phyloP scores from a whole-genome alignment of 2,329 filamentous ascomycete species.

The Xylaria hypoxylon region DNA sequence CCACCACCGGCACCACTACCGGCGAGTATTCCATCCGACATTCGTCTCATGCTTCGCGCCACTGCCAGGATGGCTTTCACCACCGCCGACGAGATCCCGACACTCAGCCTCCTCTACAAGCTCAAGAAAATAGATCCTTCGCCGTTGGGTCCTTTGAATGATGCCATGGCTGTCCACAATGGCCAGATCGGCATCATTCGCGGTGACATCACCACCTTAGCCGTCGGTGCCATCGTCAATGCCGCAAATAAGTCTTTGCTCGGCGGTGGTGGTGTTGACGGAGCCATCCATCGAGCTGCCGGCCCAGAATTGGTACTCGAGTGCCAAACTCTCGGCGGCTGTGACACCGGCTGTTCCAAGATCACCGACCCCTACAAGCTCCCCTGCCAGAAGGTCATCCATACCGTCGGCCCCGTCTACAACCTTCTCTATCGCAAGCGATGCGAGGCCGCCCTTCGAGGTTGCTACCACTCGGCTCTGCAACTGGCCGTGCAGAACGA shows the following conservation, averaged over 20 bases:
- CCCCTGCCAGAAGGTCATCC: conserved; percentile 83
- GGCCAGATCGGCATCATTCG: conserved; percentile 75
- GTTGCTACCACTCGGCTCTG: conserved; percentile 78
- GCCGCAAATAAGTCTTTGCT: conserved; percentile 84
- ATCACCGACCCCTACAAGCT: conserved; percentile 83
- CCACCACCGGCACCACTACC: too few species aligned
- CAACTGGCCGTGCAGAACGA: conserved; percentile 75
- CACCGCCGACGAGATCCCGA: conserved; percentile 68
- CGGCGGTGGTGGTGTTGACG: conserved; percentile 91
- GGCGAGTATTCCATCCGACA: too few species aligned
- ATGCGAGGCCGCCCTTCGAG: conserved; percentile 62
- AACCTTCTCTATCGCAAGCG: conserved; percentile 53
- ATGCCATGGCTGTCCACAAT: conserved; percentile 65
- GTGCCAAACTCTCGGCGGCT: conserved; percentile 78
- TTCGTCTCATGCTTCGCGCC: conserved; percentile 37
- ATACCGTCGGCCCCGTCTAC: conserved; percentile 90
- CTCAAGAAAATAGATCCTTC: conserved; percentile 58
- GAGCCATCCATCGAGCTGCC: conserved; percentile 86
- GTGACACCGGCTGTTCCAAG: conserved; percentile 81
- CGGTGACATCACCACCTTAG: conserved; percentile 84
- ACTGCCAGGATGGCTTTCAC: conserved; percentile 54
- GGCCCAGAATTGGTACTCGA: conserved; percentile 75
- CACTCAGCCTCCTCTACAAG: conserved; percentile 74
- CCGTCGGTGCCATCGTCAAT: conserved; percentile 88
- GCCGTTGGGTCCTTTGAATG: conserved; percentile 40